These are phyloP conservation scores for Urtica urens DNA, from an alignment of 306 rosid genomes.

Conservation along the genomic window DNA sequence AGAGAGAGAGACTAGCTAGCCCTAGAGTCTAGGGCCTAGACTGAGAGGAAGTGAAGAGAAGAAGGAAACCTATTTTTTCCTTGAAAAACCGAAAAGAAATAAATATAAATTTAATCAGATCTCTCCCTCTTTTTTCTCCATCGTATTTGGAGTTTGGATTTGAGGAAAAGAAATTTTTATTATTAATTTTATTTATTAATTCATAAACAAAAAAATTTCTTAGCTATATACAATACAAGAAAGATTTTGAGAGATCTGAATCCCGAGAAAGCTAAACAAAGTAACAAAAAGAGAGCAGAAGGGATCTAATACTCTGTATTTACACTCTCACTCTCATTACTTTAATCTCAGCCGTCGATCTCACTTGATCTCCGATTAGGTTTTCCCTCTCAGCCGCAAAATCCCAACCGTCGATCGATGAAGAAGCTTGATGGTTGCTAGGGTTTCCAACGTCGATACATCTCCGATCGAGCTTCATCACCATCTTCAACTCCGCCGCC, in stretches of 20 bases:
- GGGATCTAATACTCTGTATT: background rate
- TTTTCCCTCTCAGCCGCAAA: conserved; percentile 15
- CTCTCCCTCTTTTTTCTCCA: background rate
- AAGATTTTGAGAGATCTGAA: conserved; percentile 10
- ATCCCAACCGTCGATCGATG: conserved; percentile 54
- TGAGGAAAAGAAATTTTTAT: background rate
- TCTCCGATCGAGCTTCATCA: conserved; percentile 7
- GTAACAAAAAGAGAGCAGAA: background rate
- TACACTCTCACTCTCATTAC: conserved; percentile 23
- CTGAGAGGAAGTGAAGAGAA: background rate
- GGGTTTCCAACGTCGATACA: conserved; percentile 12
- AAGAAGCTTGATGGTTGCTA: conserved; percentile 30
- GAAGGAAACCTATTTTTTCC: background rate
- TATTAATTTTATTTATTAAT: background rate
- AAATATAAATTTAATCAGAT: too few relatives aligned
- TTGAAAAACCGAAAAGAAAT: background rate
- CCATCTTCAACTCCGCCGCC: conserved; percentile 17
- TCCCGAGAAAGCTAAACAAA: background rate
- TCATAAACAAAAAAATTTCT: background rate
- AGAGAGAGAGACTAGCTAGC: background rate
- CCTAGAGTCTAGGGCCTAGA: background rate
- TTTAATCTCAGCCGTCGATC: conserved; percentile 47
- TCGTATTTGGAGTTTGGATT: background rate
- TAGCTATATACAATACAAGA: background rate
- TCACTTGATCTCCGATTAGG: background rate